These are phyloP conservation scores for Steccherinum ochraceum DNA, from an alignment of 768 basidiomycete genomes.

Conservation along the genomic window DNA sequence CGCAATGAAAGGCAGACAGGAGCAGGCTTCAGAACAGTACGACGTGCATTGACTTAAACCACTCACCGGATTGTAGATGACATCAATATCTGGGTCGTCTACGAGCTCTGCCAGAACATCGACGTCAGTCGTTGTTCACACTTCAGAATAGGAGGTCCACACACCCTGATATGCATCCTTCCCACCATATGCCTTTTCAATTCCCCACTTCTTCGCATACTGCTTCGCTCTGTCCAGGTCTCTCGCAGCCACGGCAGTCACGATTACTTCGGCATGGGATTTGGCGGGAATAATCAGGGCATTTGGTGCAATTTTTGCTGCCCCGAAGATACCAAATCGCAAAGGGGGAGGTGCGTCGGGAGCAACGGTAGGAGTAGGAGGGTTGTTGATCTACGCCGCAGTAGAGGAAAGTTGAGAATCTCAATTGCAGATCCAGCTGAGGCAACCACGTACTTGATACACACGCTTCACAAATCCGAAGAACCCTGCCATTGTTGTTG, in stretches of 20 bases:
- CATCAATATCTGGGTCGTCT: slow-evolving; percentile 48
- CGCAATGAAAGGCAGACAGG: too few species aligned
- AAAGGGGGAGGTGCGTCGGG: slow-evolving; percentile 3
- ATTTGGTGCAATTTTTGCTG: slow-evolving; percentile 46
- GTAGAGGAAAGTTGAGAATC: background rate
- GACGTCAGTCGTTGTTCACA: background rate
- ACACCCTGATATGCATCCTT: slow-evolving; percentile 8
- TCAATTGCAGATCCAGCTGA: background rate
- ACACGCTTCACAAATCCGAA: slow-evolving; percentile 7
- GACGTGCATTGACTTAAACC: background rate
- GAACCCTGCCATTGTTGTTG: slow-evolving; percentile 3
- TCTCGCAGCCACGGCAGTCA: slow-evolving; percentile 37
- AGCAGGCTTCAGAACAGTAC: background rate
- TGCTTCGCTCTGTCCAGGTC: slow-evolving; percentile 3
- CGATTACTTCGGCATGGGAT: slow-evolving; percentile 48
- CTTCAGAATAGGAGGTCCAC: background rate
- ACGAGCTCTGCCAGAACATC: slow-evolving; percentile 32
- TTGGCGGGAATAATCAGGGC: slow-evolving; percentile 46
- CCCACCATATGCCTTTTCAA: slow-evolving; percentile 11
- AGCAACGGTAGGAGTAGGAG: background rate
- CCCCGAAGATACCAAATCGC: slow-evolving; percentile 46
- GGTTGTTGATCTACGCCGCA: slow-evolving; percentile 1
- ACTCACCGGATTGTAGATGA: slow-evolving; percentile 50
- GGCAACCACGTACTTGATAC: slow-evolving; percentile 1
- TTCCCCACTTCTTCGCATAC: slow-evolving; percentile 5